These are phyloP conservation scores for Boletus bicolor DNA, from an alignment of 768 basidiomycete species.

Conservation along the genomic window DNA sequence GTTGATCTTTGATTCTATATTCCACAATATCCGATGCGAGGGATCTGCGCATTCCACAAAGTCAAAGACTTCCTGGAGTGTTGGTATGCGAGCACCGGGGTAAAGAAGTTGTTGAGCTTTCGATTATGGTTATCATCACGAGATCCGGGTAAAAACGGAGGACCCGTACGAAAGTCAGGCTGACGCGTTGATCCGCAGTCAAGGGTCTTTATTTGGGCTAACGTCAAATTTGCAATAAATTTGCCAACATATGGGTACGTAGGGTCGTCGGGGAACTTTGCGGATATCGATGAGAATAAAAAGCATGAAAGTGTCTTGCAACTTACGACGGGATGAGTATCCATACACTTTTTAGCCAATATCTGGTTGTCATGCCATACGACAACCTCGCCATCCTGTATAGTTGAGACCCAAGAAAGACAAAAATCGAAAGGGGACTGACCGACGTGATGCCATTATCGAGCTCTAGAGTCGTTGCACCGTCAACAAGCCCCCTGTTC, in stretches of 20 bases:
- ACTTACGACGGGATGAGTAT: conserved; percentile 62
- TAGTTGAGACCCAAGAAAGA: conserved; percentile 4
- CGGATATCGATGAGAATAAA: conserved; percentile 1
- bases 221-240: conserved; percentile 69
- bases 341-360: conserved; percentile 57
- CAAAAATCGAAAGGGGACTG: conserved; percentile 4
- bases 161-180: conserved; percentile 51
- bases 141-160: background rate
- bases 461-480: conserved; percentile 72
- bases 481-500: conserved; percentile 68
- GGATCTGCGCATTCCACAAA: conserved; percentile 75
- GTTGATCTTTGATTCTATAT: conserved; percentile 78
- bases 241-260: conserved; percentile 76
- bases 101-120: conserved; percentile 63
- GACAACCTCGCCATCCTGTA: conserved; percentile 69
- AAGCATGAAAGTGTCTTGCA: background rate
- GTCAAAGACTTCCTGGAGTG: conserved; percentile 68
- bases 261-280: conserved; percentile 54
- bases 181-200: conserved; percentile 76
- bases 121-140: background rate
- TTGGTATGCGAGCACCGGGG: conserved; percentile 69
- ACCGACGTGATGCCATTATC: conserved; percentile 78
- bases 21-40: conserved; percentile 58
- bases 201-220: conserved; percentile 74
- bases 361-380: conserved; percentile 82